Evolutionary conservation across 2,329 filamentous ascomycete species (phyloP), one percentile per base, ranked within the genome.

Genomic region (Thielaviopsis populi): DNA sequence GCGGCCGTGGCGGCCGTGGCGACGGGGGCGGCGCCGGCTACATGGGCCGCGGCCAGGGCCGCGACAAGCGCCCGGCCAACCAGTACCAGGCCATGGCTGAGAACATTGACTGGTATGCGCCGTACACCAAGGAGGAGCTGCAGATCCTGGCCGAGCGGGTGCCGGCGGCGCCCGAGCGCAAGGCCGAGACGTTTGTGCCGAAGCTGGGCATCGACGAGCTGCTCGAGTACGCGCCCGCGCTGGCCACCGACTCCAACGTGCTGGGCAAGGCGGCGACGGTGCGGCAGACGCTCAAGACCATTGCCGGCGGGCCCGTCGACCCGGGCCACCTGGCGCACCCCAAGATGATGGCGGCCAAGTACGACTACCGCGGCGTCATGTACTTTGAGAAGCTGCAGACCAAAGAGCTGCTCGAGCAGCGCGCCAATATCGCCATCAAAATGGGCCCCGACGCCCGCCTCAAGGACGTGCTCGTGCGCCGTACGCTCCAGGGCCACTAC

Each of bases 251-350:
- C 42, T 69, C 70, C 33, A 69, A 69, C 17, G 42, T 67, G 4
- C 67, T 70, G 24, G 70, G 73, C 59, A 70, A 70, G 17, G 67
- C 68, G 50, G 73, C 74, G 6, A 69, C 72, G 17, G 72, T 76
- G 42, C 65, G 76, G 64, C 69, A 72, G 65, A 75, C 70, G 62
- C 71, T 77, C 60, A 72, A 71, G 56, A 68, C 71, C 6, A 69
- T 77, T 19, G 73, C 71, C n/a, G 72, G 71, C 10, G 74, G 75
- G 46, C 70, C 69, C 43, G 68, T 75, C 48, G 72, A 72, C 63
- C 66, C 68, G 48, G 69, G 71, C 58, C 69, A 70, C 66, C 65
- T 67, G 3, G 68, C 74, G 65, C 70, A 72, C 65, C 65, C 71
- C n/a, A 67, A 68, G 15, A 68, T 70, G 67, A 70, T 71, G 63